Conservation (phyloP, 2,329 filamentous ascomycete genomes). For the Colletotrichum destructivum region DNA sequence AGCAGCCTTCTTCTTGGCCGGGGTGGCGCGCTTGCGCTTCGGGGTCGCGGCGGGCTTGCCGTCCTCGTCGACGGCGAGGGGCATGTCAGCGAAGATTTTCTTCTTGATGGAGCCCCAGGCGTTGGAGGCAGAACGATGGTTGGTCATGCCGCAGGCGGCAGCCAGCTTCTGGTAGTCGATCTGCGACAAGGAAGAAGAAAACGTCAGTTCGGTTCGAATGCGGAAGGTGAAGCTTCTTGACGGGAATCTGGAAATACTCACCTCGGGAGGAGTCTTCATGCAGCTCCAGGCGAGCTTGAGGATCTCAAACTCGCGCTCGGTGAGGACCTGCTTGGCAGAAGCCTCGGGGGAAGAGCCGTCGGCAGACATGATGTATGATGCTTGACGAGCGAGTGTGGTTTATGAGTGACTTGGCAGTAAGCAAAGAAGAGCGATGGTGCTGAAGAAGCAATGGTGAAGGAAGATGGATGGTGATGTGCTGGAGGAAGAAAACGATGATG, state of each 20-base stretch:
- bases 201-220: not conserved
- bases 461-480: not conserved
- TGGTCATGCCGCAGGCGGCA: constrained; percentile 45
- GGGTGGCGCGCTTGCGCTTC: constrained; percentile 33
- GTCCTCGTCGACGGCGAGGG: constrained; percentile 10
- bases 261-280: constrained; percentile 48
- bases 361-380: constrained; percentile 7
- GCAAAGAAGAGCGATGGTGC: not conserved
- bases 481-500: not conserved
- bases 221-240: not conserved
- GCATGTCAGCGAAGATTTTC: constrained; percentile 44
- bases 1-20: constrained; percentile 27
- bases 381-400: not conserved
- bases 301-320: constrained; percentile 46
- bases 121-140: constrained; percentile 45
- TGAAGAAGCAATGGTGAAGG: not conserved
- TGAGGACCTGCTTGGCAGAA: constrained; percentile 38
- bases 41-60: constrained; percentile 33
- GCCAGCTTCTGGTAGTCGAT: constrained; percentile 47
- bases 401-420: not conserved
- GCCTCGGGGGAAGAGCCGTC: constrained; percentile 1
- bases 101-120: constrained; percentile 48
- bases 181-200: constrained; percentile 28
- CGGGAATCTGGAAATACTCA: constrained; percentile 15
- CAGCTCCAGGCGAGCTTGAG: constrained; percentile 46